Evolutionary conservation across 2,329 filamentous ascomycete species (phyloP).

Genomic region (Didymella sp.): DNA sequence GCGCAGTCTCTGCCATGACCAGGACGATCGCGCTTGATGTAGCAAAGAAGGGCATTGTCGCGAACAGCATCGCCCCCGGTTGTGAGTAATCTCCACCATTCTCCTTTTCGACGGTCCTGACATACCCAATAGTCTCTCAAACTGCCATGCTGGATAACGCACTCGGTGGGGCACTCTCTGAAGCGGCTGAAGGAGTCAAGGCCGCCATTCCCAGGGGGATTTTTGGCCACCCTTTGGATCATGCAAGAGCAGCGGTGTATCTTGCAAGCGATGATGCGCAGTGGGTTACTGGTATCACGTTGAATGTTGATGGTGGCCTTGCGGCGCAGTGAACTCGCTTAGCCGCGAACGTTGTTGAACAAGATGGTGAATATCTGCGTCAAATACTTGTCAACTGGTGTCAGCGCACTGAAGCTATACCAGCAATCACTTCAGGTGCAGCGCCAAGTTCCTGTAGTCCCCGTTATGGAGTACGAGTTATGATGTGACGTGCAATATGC

Average conservation of each 20-base stretch:
- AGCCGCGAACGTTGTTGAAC: neutral
- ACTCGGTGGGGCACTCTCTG: slow-evolving; percentile 20
- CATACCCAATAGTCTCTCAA: slow-evolving; percentile 32
- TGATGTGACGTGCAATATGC: neutral
- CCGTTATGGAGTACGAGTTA: neutral
- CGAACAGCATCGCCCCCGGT: slow-evolving; percentile 54
- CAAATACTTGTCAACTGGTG: neutral
- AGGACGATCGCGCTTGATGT: slow-evolving; percentile 56
- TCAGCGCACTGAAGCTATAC: too few relatives aligned
- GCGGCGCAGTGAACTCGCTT: slow-evolving; percentile 11
- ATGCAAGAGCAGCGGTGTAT: slow-evolving; percentile 49
- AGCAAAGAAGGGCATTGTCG: slow-evolving; percentile 51
- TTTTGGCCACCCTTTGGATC: slow-evolving; percentile 31
- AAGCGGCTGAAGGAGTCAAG: slow-evolving; percentile 20
- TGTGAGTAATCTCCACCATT: slow-evolving; percentile 37
- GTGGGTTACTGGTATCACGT: slow-evolving; percentile 52
- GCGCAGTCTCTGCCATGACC: slow-evolving; percentile 56
- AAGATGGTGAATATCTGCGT: neutral
- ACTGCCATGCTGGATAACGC: slow-evolving; percentile 42
- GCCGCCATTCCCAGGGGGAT: slow-evolving; percentile 30
- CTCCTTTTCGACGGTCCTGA: slow-evolving; percentile 2
- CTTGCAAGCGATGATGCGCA: slow-evolving; percentile 54
- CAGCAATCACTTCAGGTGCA: too few relatives aligned
- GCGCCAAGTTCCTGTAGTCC: neutral
- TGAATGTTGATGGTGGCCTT: slow-evolving; percentile 54